Base-by-base conservation (phyloP, 305 asterid genomes). In the Fraxinus dipetala region DNA sequence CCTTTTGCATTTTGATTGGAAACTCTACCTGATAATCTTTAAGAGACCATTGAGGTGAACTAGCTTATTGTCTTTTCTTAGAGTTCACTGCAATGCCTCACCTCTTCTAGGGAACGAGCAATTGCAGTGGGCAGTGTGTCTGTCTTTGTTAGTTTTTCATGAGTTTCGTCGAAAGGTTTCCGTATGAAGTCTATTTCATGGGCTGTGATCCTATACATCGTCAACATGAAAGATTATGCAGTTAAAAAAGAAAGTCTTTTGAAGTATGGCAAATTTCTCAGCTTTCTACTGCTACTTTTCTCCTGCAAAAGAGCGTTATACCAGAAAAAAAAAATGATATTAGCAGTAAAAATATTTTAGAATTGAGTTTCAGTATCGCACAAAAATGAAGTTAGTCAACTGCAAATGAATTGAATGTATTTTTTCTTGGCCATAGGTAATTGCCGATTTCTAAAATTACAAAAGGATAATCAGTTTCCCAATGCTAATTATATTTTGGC, bases 371-470 rank as follows among this genome's bases (percentile, higher is more conserved):
- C 18, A 2, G 5, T 26, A 28, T 26, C 28, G 14, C 35, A 28
- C 2, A 11, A 28, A 22, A 65, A 65, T 26, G 73, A 11, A 24
- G 73, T 24, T 2, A 18, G 32, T 61, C 73, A 26, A 28, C 20
- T 59, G 80, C 75, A 43, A 30, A 35, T 45, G 51, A 26, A 38
- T 28, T 43, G 77, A 16, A 77, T 72, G 83, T 24, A 54, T 59
- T 73, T 78, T 51, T 78, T 30, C 45, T 24, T 36, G 72, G 30
- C 81, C 14, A 70, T 38, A 16, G 70, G 43, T 32, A 74, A 31
- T 35, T 48, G 26, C 51, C 26, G 22, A 11, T 63, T 74, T 75
- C 54, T 43, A 11, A 74, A 32, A 73, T 34, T 34, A 67, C 79
- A 38, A n/a, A 24, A 61, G 65, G 69, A 77, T 7, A 28, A 30